Conservation (phyloP, 1,284 basidiomycete species). For the Rhodofomes roseus region DNA sequence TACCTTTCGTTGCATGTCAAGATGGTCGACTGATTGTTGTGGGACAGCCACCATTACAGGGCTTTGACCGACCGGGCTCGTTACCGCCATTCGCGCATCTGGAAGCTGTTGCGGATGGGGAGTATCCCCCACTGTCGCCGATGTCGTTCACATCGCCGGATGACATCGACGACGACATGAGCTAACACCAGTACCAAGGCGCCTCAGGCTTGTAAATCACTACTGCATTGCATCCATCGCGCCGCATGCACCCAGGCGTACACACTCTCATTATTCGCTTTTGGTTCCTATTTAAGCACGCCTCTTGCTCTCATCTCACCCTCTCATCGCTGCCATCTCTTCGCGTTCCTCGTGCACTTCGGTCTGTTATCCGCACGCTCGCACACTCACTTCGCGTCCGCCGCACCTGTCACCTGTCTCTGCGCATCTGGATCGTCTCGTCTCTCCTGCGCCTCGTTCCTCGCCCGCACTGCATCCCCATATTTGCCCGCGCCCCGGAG, state of each 20-base stretch:
- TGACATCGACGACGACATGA: constrained; percentile 32
- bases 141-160: constrained; percentile 65
- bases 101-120: constrained; percentile 76
- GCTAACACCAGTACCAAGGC: constrained; percentile 19
- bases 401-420: constrained; percentile 8
- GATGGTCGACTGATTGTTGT: constrained; percentile 14
- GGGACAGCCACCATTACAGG: constrained; percentile 50
- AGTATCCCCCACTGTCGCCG: constrained; percentile 63
- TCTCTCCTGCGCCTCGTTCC: constrained; percentile 1
- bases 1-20: constrained; percentile 2
- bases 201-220: constrained; percentile 15
- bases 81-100: constrained; percentile 75
- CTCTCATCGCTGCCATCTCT: neutral
- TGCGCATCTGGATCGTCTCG: constrained; percentile 12
- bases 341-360: constrained; percentile 6
- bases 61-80: constrained; percentile 32
- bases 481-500: constrained; percentile 10
- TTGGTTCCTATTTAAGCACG: constrained; percentile 23
- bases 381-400: constrained; percentile 13
- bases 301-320: constrained; percentile 13
- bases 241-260: constrained; percentile 10
- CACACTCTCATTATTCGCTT: constrained; percentile 18
- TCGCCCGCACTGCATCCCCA: constrained; percentile 5
- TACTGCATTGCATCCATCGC: constrained; percentile 1
- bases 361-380: constrained; percentile 5